A percentile compares a stretch with the other conserved stretches of the same genome.
These are phyloP conservation scores for Paecilomyces dactylethromorphus DNA, from an alignment of 2,329 filamentous ascomycete genomes.

Conservation along the genomic window DNA sequence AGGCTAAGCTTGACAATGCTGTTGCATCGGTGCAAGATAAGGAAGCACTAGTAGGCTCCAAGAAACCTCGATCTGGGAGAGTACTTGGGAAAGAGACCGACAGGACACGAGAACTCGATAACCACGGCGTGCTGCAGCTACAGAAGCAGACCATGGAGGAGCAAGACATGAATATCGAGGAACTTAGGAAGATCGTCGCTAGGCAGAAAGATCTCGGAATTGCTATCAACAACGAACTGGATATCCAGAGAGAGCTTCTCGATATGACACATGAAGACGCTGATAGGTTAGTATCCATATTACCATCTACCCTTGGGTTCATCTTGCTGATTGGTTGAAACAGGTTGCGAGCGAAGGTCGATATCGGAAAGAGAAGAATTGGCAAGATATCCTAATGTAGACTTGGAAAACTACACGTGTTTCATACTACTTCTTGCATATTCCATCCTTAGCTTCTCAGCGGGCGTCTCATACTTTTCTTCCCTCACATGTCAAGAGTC, in stretches of 20 bases:
- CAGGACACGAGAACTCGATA: constrained; percentile 56
- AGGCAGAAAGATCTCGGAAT: constrained; percentile 58
- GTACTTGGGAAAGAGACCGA: constrained; percentile 53
- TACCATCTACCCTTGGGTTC: not conserved
- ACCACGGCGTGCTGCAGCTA: constrained; percentile 57
- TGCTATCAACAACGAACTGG: constrained; percentile 56
- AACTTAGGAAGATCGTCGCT: constrained; percentile 52
- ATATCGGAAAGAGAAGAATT: constrained; percentile 42
- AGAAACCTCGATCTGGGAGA: constrained; percentile 39
- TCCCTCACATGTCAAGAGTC: not conserved
- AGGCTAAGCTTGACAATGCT: constrained; percentile 38
- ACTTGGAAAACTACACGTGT: not conserved
- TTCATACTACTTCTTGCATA: not conserved
- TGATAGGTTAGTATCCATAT: constrained; percentile 33
- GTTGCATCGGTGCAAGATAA: constrained; percentile 43
- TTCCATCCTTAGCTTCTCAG: not conserved
- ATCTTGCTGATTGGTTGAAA: constrained; percentile 10
- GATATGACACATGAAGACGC: constrained; percentile 54
- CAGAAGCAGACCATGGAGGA: constrained; percentile 57
- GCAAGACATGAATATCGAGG: constrained; percentile 55
- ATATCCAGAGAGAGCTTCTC: constrained; percentile 56
- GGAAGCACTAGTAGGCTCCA: constrained; percentile 32
- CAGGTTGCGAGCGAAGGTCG: constrained; percentile 39
- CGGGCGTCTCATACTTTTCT: not conserved
- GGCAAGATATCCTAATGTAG: constrained; percentile 38